A percentile compares a stretch with the other conserved stretches of the same genome.
Conservation (phyloP, 805 yeast species). For the Sungouiozyma intestinalis region DNA sequence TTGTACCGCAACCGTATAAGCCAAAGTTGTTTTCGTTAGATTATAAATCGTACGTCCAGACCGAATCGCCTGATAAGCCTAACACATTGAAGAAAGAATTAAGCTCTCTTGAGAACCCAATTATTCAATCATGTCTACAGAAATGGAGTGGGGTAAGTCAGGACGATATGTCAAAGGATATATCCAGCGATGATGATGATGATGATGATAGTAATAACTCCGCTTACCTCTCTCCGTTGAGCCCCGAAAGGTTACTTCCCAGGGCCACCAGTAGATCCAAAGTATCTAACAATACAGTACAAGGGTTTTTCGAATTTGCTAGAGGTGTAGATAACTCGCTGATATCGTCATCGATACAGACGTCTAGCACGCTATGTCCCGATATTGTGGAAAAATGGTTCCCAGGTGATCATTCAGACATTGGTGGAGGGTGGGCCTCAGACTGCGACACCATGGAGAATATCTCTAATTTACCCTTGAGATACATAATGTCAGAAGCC, state of each 20-base stretch:
- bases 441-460: conserved; percentile 31
- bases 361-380: conserved; percentile 9
- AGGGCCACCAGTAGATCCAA: conserved; percentile 1
- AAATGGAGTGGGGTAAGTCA: background rate
- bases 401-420: conserved; percentile 59
- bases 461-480: conserved; percentile 42
- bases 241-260: background rate
- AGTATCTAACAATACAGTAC: conserved; percentile 4
- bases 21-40: conserved; percentile 22
- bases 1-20: conserved; percentile 34
- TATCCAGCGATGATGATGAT: background rate
- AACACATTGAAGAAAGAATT: background rate
- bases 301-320: conserved; percentile 6
- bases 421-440: conserved; percentile 57
- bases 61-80: background rate
- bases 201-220: background rate
- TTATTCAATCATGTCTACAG: background rate
- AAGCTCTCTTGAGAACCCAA: background rate
- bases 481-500: conserved; percentile 54
- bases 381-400: conserved; percentile 46
- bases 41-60: conserved; percentile 6
- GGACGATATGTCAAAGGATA: background rate
- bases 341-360: background rate
- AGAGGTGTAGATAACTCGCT: background rate
- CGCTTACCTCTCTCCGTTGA: background rate